Percentiles rank a stretch among this genome's conserved stretches.
phyloP scores from a whole-genome alignment of 176 grass and related monocot species.

The Aegilops umbellulata region DNA sequence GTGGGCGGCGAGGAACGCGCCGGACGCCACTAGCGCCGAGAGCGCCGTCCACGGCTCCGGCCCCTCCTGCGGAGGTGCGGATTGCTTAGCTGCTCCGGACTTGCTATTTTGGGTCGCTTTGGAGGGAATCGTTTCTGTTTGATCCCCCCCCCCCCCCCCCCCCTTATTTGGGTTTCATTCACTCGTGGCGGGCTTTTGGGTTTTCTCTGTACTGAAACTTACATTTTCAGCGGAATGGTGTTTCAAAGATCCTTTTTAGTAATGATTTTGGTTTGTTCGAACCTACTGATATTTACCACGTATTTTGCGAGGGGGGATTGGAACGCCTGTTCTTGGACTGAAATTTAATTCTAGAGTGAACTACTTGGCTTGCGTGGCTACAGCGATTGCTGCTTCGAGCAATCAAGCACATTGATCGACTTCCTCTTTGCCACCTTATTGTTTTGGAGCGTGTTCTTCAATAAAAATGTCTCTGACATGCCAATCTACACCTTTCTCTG shows the following conservation, averaged over 20 bases:
- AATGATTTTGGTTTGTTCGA: neutral
- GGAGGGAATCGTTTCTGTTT: neutral
- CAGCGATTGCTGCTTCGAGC: neutral
- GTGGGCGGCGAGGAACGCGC: neutral
- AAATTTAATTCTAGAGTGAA: neutral
- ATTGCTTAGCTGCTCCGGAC: too few relatives aligned
- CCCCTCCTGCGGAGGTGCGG: neutral
- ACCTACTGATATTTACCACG: too few relatives aligned
- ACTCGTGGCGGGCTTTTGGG: neutral
- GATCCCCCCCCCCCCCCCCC: neutral
- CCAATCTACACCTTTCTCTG: neutral
- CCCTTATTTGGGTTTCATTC: too few relatives aligned
- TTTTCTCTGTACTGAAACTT: neutral
- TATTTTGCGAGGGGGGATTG: neutral
- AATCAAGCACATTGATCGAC: neutral
- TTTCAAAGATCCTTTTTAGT: neutral
- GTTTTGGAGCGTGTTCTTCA: neutral
- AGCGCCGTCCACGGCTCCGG: neutral
- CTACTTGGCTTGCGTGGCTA: neutral
- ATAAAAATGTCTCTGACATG: neutral
- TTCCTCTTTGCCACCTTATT: neutral
- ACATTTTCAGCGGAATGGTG: neutral
- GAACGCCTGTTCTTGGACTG: neutral
- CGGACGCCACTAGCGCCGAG: constrained; percentile 8
- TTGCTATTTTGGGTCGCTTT: neutral